These are phyloP conservation scores for Aspergillus jensenii DNA, from an alignment of 2,329 filamentous ascomycete genomes.

Conservation along the genomic window DNA sequence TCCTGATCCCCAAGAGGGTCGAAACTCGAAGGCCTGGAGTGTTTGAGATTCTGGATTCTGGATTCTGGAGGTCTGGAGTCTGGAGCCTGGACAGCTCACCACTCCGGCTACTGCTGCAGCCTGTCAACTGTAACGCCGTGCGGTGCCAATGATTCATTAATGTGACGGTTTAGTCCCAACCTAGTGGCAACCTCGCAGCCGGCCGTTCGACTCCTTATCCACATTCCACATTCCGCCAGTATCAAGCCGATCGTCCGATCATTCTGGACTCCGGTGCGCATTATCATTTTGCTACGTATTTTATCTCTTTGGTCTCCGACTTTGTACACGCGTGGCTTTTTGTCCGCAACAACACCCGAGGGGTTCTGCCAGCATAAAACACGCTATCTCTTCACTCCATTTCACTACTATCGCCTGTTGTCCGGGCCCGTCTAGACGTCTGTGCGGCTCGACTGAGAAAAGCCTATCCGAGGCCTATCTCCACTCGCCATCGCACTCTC, in stretches of 20 bases:
- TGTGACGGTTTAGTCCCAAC: conserved; percentile 2
- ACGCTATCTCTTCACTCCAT: background rate
- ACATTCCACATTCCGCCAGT: background rate
- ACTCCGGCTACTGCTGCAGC: background rate
- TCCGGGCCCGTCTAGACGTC: background rate
- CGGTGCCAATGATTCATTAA: background rate
- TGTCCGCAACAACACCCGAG: no score
- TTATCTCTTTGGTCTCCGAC: background rate
- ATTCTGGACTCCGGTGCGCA: background rate
- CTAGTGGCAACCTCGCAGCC: conserved; percentile 7
- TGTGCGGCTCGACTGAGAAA: background rate
- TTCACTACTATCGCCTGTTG: background rate
- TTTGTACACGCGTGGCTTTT: background rate
- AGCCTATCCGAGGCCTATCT: background rate
- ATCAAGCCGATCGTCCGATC: conserved; percentile 4
- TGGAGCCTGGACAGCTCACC: background rate
- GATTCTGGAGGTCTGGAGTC: background rate
- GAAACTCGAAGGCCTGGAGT: no score
- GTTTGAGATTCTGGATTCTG: background rate
- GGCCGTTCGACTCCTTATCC: background rate
- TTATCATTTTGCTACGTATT: background rate
- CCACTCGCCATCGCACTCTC: conserved; percentile 2
- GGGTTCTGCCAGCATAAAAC: no score
- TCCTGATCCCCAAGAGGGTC: background rate
- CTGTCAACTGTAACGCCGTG: background rate